These are phyloP conservation scores for Gnomoniopsis sp. DNA, from an alignment of 2,329 filamentous ascomycete species.

Conservation along the genomic window DNA sequence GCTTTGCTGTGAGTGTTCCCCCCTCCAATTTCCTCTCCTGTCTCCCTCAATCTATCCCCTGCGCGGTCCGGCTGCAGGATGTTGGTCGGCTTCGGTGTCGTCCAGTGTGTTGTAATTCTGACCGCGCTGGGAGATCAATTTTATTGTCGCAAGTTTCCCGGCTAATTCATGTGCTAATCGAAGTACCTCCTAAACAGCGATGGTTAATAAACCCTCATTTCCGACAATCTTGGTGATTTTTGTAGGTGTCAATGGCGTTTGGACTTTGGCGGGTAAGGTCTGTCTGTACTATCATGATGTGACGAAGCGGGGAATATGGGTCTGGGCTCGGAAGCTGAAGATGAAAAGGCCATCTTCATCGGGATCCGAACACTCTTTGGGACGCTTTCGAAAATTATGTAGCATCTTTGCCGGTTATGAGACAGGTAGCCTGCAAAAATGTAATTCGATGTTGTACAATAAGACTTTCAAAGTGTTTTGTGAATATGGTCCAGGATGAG, in stretches of 20 bases:
- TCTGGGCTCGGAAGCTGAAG: neutral
- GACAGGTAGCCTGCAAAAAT: too few species aligned
- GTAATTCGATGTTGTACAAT: too few species aligned
- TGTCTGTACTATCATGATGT: neutral
- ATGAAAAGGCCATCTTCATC: neutral
- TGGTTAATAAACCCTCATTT: slow-evolving; percentile 1
- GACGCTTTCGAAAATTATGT: too few species aligned
- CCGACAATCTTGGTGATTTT: neutral
- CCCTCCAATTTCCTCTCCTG: neutral
- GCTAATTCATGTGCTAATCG: slow-evolving; percentile 17
- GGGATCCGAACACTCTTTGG: too few species aligned
- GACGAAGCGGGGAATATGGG: too few species aligned
- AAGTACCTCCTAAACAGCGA: slow-evolving; percentile 18
- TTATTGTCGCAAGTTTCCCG: slow-evolving; percentile 2
- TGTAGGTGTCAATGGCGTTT: neutral
- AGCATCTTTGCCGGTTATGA: too few species aligned
- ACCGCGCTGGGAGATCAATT: neutral
- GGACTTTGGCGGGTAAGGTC: neutral
- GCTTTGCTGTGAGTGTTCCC: slow-evolving; percentile 60
- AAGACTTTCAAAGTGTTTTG: too few species aligned
- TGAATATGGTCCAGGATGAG: too few species aligned
- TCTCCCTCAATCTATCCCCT: neutral
- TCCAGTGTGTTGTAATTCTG: neutral
- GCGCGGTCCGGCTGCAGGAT: neutral
- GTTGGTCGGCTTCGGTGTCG: neutral